phyloP scores from a whole-genome alignment of 768 basidiomycete genomes.

The Boletus speciosus region DNA sequence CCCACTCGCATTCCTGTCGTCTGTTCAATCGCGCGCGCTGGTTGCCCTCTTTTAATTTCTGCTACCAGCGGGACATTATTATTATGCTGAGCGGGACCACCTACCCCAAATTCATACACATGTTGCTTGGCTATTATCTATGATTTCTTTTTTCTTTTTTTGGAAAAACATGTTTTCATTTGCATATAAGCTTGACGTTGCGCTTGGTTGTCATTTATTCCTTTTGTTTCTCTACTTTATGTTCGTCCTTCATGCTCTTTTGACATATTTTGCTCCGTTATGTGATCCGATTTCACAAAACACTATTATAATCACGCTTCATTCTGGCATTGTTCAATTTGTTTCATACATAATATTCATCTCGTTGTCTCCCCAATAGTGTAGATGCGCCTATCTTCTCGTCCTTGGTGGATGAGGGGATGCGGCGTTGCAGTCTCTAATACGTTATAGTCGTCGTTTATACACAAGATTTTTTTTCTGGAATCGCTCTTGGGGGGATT shows the following conservation, averaged over 20 bases:
- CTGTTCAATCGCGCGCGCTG: constrained; percentile 10
- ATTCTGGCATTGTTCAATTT: constrained; percentile 21
- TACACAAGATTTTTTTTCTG: constrained; percentile 7
- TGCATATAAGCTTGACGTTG: constrained; percentile 23
- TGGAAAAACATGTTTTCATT: constrained; percentile 25
- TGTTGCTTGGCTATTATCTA: constrained; percentile 30
- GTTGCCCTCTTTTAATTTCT: constrained; percentile 11
- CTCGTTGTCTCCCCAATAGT: constrained; percentile 18
- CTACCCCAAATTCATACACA: constrained; percentile 16
- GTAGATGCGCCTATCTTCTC: constrained; percentile 22
- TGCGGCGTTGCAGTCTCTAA: constrained; percentile 27
- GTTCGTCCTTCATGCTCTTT: constrained; percentile 9
- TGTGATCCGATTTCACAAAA: constrained; percentile 17
- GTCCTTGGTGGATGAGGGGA: neutral
- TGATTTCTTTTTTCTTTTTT: constrained; percentile 13
- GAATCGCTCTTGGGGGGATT: neutral
- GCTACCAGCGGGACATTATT: constrained; percentile 24
- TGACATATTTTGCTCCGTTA: constrained; percentile 12
- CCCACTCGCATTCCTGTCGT: constrained; percentile 20
- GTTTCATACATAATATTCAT: constrained; percentile 34
- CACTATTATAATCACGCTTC: constrained; percentile 15
- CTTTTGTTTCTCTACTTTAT: constrained; percentile 11
- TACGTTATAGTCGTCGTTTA: constrained; percentile 36
- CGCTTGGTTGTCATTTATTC: constrained; percentile 27
- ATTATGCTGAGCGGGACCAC: constrained; percentile 20